These are phyloP conservation scores for Ceratocystis diversiconidia DNA, from an alignment of 2,329 filamentous ascomycete species.

Conservation along the genomic window DNA sequence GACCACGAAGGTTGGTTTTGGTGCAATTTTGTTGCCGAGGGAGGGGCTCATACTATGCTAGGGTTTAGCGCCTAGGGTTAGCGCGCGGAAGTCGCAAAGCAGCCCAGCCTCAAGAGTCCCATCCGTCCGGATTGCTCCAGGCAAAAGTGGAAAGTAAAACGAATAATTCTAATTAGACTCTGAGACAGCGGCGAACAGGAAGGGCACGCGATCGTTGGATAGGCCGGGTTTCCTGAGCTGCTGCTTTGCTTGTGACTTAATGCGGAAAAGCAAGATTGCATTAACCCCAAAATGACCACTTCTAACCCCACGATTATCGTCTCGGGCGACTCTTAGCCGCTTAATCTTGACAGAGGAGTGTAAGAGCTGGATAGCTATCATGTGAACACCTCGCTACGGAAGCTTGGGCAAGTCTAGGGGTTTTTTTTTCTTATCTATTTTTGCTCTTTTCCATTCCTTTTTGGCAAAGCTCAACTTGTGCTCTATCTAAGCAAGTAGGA, in stretches of 20 bases:
- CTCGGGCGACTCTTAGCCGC: neutral
- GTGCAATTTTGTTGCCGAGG: too few relatives aligned
- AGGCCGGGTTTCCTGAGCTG: neutral
- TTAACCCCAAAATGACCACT: neutral
- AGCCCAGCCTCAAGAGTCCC: neutral
- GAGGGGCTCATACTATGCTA: too few relatives aligned
- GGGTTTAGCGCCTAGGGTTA: neutral
- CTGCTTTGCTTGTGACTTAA: neutral
- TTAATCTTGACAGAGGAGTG: neutral
- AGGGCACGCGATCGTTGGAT: neutral
- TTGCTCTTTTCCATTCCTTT: too few relatives aligned
- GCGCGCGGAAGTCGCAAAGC: neutral
- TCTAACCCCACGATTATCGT: neutral
- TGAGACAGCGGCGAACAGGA: neutral
- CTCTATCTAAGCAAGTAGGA: neutral
- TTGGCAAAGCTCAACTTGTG: neutral
- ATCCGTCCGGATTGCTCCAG: constrained; percentile 2
- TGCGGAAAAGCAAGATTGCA: neutral
- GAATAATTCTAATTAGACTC: neutral
- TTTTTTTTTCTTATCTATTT: too few relatives aligned
- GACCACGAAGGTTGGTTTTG: neutral
- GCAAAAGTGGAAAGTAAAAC: neutral
- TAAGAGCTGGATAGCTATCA: neutral
- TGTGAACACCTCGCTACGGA: neutral
- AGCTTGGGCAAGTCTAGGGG: too few relatives aligned